Percentiles rank a stretch among this genome's conserved stretches.
phyloP scores from a whole-genome alignment of 2,329 filamentous ascomycete genomes.

The Diaporthe sp. region DNA sequence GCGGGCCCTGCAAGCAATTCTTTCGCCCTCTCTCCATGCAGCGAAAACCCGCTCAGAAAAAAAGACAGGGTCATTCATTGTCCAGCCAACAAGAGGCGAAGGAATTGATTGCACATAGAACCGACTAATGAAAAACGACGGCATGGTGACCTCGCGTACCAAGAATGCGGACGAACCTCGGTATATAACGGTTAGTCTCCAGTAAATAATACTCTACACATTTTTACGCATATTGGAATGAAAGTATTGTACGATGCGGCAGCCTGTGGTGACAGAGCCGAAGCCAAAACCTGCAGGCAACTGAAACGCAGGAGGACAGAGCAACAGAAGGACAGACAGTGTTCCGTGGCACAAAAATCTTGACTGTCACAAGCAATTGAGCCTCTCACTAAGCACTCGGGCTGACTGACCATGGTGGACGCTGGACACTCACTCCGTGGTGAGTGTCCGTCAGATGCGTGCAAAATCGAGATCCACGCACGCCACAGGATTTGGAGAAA shows the following conservation, averaged over 20 bases:
- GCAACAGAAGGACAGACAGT: background rate
- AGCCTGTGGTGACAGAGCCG: background rate
- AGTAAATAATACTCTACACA: background rate
- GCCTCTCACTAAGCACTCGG: background rate
- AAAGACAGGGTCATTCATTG: background rate
- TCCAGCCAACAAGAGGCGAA: slow-evolving; percentile 14
- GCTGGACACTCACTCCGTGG: background rate
- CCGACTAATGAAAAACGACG: background rate
- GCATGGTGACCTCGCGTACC: background rate
- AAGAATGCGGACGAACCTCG: slow-evolving; percentile 2
- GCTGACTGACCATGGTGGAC: slow-evolving; percentile 10
- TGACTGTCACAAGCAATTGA: slow-evolving; percentile 5
- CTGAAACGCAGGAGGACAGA: background rate
- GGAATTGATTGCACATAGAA: slow-evolving; percentile 2
- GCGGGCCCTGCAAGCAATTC: background rate
- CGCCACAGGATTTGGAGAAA: slow-evolving; percentile 11
- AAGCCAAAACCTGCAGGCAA: background rate
- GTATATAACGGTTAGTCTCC: background rate
- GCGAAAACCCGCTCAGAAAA: background rate
- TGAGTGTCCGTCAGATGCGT: background rate
- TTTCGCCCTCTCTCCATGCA: background rate
- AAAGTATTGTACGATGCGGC: background rate
- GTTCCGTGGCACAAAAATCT: background rate
- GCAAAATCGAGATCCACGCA: slow-evolving; percentile 18
- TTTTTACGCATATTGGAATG: no score